Conservation (phyloP, 345 rosid species). For the Reutealis trisperma region DNA sequence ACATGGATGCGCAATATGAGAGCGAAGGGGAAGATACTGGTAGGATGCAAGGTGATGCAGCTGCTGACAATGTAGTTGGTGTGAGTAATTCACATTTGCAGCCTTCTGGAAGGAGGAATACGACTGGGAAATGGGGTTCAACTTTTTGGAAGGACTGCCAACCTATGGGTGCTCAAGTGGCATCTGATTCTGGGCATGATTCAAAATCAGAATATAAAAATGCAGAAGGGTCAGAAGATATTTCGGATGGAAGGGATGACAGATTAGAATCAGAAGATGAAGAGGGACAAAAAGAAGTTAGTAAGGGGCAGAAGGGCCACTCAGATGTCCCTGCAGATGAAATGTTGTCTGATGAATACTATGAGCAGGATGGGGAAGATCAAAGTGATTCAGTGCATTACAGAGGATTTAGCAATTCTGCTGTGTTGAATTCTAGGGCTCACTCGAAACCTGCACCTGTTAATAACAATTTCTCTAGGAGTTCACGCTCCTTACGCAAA, state of each 20-base stretch:
- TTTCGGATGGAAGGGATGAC: constrained; percentile 51
- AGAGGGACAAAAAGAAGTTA: constrained; percentile 52
- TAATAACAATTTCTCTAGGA: constrained; percentile 48
- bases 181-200: constrained; percentile 72
- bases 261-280: constrained; percentile 69
- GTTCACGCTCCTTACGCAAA: constrained; percentile 49
- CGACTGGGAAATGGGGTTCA: constrained; percentile 90
- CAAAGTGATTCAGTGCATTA: constrained; percentile 73
- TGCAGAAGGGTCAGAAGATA: constrained; percentile 56
- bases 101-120: constrained; percentile 68
- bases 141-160: constrained; percentile 98
- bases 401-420: constrained; percentile 53
- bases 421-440: constrained; percentile 53
- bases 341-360: constrained; percentile 99
- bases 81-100: constrained; percentile 47
- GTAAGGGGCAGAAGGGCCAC: constrained; percentile 61
- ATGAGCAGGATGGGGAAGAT: constrained; percentile 98
- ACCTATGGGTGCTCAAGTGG: constrained; percentile 63
- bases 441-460: constrained; percentile 45
- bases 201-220: constrained; percentile 58
- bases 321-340: constrained; percentile 95
- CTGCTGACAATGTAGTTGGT: constrained; percentile 34
- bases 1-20: constrained; percentile 64
- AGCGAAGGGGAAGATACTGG: constrained; percentile 66
- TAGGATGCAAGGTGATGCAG: constrained; percentile 48